Conservation (phyloP, 306 rosid genomes). For the Acacia melanoxylon region DNA sequence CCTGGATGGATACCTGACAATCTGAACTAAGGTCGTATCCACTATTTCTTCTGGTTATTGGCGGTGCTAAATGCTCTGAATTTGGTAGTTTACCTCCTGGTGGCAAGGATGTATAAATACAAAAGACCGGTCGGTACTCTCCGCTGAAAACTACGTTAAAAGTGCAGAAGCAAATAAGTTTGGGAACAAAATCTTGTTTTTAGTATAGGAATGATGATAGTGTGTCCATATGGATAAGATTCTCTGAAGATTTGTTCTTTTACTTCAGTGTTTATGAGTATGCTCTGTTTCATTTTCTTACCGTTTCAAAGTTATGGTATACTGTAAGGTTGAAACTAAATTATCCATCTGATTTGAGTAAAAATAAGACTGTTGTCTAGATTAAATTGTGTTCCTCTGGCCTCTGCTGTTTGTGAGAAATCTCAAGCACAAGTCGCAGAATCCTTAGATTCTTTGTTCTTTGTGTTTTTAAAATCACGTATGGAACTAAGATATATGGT, state of each 20-base stretch:
- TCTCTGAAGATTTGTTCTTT: not conserved
- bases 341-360: not conserved
- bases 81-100: conserved; percentile 47
- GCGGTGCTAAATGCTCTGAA: conserved; percentile 58
- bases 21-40: conserved; percentile 67
- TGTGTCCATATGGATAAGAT: not conserved
- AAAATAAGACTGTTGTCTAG: not conserved
- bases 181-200: not conserved
- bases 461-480: not conserved
- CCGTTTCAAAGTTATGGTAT: not conserved
- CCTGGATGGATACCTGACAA: conserved; percentile 81
- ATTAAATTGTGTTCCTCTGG: not conserved
- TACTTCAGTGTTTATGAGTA: not conserved
- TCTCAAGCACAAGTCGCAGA: not conserved
- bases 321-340: not conserved
- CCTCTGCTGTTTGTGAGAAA: not conserved
- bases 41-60: conserved; percentile 71
- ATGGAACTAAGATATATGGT: not conserved
- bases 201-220: not conserved
- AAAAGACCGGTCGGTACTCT: conserved; percentile 42
- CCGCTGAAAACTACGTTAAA: conserved; percentile 5
- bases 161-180: not conserved
- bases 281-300: not conserved
- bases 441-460: not conserved
- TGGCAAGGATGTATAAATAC: conserved; percentile 54